Conservation (phyloP, 1,284 basidiomycete genomes). For the Xanthoconium separans region DNA sequence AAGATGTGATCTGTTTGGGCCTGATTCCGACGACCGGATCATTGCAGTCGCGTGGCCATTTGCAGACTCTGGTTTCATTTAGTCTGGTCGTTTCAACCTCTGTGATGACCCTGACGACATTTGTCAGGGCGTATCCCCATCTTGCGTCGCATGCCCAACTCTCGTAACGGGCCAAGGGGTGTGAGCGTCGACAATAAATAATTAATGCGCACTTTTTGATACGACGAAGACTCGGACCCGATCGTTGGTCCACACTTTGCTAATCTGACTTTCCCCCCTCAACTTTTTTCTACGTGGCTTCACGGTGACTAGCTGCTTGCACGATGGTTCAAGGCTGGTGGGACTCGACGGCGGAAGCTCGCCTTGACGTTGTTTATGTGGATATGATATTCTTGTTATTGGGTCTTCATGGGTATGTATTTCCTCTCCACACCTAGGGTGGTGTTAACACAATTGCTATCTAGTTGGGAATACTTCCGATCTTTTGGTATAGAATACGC, state of each 20-base stretch:
- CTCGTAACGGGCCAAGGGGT: too few relatives aligned
- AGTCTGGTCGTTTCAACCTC: too few relatives aligned
- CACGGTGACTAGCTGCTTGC: neutral
- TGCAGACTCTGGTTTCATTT: too few relatives aligned
- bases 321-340: slow-evolving; percentile 16
- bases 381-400: slow-evolving; percentile 11
- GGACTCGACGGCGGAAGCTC: slow-evolving; percentile 3
- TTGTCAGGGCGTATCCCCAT: too few relatives aligned
- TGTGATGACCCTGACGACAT: too few relatives aligned
- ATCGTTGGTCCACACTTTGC: neutral
- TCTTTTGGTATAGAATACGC: slow-evolving; percentile 21
- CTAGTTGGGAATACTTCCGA: slow-evolving; percentile 25
- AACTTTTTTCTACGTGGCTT: neutral
- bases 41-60: too few relatives aligned
- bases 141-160: too few relatives aligned
- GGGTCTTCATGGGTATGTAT: slow-evolving; percentile 12
- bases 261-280: neutral
- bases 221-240: too few relatives aligned
- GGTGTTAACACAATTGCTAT: neutral
- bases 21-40: too few relatives aligned
- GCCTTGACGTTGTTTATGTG: neutral
- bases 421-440: neutral
- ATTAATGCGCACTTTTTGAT: too few relatives aligned
- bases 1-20: too few relatives aligned
- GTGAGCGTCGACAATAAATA: neutral